Conservation (phyloP, 495 filamentous ascomycete genomes). For the Penicillium psychrofluorescens region DNA sequence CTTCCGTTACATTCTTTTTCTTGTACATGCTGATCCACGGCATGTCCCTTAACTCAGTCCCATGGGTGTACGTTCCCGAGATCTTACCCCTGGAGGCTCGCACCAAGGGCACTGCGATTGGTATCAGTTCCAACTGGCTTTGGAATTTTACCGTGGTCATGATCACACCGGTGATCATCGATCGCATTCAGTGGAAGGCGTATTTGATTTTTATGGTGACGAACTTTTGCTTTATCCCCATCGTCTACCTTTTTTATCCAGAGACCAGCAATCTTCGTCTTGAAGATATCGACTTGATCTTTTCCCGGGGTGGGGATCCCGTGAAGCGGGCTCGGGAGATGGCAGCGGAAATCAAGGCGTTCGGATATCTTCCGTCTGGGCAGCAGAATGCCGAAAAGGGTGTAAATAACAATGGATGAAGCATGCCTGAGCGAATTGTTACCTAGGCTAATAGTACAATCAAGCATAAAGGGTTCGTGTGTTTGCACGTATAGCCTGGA, state of each 20-base stretch:
- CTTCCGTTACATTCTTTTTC: slow-evolving; percentile 46
- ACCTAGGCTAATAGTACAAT: too few species aligned
- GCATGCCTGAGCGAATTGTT: neutral
- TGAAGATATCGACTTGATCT: slow-evolving; percentile 29
- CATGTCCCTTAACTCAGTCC: slow-evolving; percentile 39
- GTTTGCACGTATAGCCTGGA: neutral
- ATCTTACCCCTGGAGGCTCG: slow-evolving; percentile 36
- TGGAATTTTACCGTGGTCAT: slow-evolving; percentile 55
- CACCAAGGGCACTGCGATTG: slow-evolving; percentile 36
- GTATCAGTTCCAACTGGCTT: slow-evolving; percentile 35
- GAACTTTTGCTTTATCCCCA: slow-evolving; percentile 41
- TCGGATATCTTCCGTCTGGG: slow-evolving; percentile 4
- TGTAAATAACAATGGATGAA: slow-evolving; percentile 3
- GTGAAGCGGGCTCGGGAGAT: slow-evolving; percentile 9
- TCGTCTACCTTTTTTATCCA: slow-evolving; percentile 38
- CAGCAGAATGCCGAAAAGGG: slow-evolving; percentile 4
- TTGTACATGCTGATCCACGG: slow-evolving; percentile 44
- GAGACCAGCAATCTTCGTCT: slow-evolving; percentile 40
- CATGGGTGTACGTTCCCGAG: slow-evolving; percentile 41
- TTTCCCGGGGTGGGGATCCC: slow-evolving; percentile 13
- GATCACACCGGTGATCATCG: slow-evolving; percentile 50
- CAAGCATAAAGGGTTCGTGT: too few species aligned
- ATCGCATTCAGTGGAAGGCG: slow-evolving; percentile 47
- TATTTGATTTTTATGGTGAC: slow-evolving; percentile 55
- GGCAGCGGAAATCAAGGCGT: slow-evolving; percentile 10